These are phyloP conservation scores for Sporothrix curviconia DNA, from an alignment of 2,329 filamentous ascomycete species.

Conservation along the genomic window DNA sequence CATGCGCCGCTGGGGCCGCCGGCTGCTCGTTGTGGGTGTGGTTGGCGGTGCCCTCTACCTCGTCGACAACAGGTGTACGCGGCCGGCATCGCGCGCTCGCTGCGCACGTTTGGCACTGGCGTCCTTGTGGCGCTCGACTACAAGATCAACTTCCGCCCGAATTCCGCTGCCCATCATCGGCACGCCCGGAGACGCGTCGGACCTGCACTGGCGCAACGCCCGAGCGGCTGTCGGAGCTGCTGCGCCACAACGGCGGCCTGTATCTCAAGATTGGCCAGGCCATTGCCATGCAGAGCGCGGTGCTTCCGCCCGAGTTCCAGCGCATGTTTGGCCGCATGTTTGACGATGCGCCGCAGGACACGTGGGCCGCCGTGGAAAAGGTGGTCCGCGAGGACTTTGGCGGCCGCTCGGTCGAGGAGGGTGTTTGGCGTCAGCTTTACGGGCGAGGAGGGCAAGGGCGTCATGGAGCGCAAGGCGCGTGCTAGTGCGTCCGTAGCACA, in stretches of 20 bases:
- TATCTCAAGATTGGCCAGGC: conserved; percentile 98
- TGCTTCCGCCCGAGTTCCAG: conserved; percentile 90
- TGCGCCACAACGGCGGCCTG: conserved; percentile 81
- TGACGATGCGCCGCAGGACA: conserved; percentile 91
- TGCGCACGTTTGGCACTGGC: conserved; percentile 74
- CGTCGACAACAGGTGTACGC: conserved; percentile 70
- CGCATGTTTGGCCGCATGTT: conserved; percentile 97
- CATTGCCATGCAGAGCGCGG: conserved; percentile 94
- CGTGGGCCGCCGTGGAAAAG: conserved; percentile 75
- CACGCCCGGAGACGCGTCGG: conserved; percentile 56
- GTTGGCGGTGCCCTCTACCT: conserved; percentile 58
- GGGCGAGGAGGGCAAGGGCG: conserved; percentile 50
- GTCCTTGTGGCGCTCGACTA: conserved; percentile 83
- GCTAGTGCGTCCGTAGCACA: conserved; percentile 91
- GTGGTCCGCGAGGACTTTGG: conserved; percentile 87
- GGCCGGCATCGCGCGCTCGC: conserved; percentile 67
- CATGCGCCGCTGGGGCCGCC: conserved; percentile 68
- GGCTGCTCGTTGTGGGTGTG: conserved; percentile 57
- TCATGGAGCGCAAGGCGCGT: conserved; percentile 55
- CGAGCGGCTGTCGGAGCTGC: conserved; percentile 70
- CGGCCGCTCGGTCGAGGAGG: conserved; percentile 73
- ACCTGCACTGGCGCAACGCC: conserved; percentile 80
- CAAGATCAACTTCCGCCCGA: conserved; percentile 86
- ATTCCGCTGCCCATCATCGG: conserved; percentile 52
- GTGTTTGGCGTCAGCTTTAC: conserved; percentile 86